Evolutionary conservation across 2,329 filamentous ascomycete species (phyloP).

Genomic region (Emmonsiellopsis sp.): DNA sequence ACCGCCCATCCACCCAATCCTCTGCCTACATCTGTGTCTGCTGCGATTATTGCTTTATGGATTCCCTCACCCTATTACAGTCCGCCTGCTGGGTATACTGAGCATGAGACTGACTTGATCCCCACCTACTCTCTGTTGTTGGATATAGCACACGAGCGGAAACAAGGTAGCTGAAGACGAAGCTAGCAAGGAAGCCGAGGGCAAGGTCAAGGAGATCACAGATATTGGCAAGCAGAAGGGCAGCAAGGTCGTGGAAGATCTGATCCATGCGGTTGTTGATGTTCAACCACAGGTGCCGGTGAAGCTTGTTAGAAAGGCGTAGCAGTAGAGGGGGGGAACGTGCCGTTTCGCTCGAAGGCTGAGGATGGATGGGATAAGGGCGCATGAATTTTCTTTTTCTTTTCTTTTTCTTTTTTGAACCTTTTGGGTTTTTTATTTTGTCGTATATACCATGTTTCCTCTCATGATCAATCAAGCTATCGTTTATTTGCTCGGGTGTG

Average conservation of each 20-base stretch:
- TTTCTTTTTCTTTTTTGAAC: background rate
- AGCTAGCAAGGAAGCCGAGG: constrained; percentile 70
- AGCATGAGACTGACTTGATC: background rate
- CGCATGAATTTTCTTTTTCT: background rate
- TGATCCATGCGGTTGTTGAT: constrained; percentile 76
- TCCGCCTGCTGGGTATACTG: background rate
- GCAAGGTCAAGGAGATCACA: constrained; percentile 73
- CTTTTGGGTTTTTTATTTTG: background rate
- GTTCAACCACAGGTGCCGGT: constrained; percentile 63
- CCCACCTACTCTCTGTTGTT: background rate
- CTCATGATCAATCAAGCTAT: too few species aligned
- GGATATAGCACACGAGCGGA: constrained; percentile 73
- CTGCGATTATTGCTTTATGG: background rate
- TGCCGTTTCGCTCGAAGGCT: background rate
- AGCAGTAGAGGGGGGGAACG: background rate
- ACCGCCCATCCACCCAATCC: too few species aligned
- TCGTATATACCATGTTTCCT: too few species aligned
- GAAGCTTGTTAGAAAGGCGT: constrained; percentile 29
- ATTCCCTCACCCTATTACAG: background rate
- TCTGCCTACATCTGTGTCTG: background rate
- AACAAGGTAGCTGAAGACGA: constrained; percentile 75
- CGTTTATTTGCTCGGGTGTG: too few species aligned
- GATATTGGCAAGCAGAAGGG: constrained; percentile 70
- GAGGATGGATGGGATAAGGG: background rate
- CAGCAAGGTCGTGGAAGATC: constrained; percentile 67